phyloP scores from a whole-genome alignment of 208 protist species.

The Sergeia podlipaevii region DNA sequence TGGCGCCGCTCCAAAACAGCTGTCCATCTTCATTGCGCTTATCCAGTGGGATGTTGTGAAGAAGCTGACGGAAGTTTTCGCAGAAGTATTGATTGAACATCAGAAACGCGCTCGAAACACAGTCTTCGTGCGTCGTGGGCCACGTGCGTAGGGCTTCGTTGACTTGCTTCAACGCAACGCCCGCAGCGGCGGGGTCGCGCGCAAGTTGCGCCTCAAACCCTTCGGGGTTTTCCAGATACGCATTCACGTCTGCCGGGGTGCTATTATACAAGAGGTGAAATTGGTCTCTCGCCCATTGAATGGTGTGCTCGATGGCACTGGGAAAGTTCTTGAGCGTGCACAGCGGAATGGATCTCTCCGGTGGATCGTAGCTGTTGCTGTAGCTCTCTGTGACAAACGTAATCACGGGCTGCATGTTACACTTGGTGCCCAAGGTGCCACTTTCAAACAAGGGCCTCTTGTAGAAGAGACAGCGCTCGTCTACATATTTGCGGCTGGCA shows the following conservation, averaged over 20 bases:
- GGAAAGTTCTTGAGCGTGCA: conserved; percentile 99
- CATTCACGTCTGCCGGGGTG: conserved; percentile 77
- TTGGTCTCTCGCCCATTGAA: conserved; percentile 94
- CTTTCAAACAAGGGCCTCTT: conserved; percentile 98
- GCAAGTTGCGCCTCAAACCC: conserved; percentile 59
- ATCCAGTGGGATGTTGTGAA: conserved; percentile 98
- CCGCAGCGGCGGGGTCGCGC: conserved; percentile 64
- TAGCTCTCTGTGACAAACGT: conserved; percentile 99
- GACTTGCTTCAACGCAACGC: conserved; percentile 64
- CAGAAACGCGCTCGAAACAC: conserved; percentile 92
- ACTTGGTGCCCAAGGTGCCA: conserved; percentile 99
- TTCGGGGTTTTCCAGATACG: conserved; percentile 69
- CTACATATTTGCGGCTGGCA: conserved; percentile 95
- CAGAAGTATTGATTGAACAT: conserved; percentile 96
- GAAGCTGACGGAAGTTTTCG: conserved; percentile 95
- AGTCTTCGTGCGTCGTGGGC: conserved; percentile 90
- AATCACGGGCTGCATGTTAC: conserved; percentile 97
- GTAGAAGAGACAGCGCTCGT: conserved; percentile 95
- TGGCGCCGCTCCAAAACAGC: conserved; percentile 92
- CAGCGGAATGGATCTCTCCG: conserved; percentile 98
- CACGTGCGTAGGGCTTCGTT: conserved; percentile 69
- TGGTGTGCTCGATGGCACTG: conserved; percentile 99
- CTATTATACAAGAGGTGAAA: conserved; percentile 88
- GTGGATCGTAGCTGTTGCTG: conserved; percentile 95
- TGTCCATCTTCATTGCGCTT: conserved; percentile 87